Evolutionary conservation across 2,329 filamentous ascomycete species (phyloP).

Genomic region (Cladophialophora carrionii): DNA sequence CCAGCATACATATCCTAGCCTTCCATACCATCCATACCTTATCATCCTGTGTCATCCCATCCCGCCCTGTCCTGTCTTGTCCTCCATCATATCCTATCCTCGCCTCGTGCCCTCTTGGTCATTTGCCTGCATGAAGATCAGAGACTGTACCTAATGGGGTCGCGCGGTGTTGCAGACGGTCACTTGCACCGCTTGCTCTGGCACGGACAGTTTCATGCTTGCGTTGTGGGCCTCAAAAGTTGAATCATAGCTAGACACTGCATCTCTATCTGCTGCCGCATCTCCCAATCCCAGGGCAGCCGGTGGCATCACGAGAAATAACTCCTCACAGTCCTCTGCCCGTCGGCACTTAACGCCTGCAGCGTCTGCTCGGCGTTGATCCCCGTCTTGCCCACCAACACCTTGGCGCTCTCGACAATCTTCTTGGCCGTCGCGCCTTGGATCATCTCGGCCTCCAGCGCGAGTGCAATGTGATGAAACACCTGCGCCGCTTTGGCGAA

Average conservation of each 20-base stretch:
- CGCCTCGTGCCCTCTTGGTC: no score
- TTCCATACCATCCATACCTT: no score
- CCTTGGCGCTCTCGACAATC: constrained; percentile 77
- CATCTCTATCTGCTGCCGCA: background rate
- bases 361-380: constrained; percentile 77
- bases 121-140: no score
- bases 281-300: background rate
- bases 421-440: constrained; percentile 79
- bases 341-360: constrained; percentile 73
- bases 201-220: no score
- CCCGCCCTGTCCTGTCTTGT: no score
- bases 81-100: no score
- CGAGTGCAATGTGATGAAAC: constrained; percentile 83
- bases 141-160: no score
- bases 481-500: constrained; percentile 72
- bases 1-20: no score
- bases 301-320: constrained; percentile 63
- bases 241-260: background rate
- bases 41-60: no score
- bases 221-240: background rate
- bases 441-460: constrained; percentile 86
- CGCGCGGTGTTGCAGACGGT: no score
- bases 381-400: constrained; percentile 71
- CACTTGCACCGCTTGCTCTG: no score
- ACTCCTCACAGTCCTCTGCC: constrained; percentile 76